phyloP scores from a whole-genome alignment of 495 filamentous ascomycete species.

The Pyrenopolyporus hunteri region DNA sequence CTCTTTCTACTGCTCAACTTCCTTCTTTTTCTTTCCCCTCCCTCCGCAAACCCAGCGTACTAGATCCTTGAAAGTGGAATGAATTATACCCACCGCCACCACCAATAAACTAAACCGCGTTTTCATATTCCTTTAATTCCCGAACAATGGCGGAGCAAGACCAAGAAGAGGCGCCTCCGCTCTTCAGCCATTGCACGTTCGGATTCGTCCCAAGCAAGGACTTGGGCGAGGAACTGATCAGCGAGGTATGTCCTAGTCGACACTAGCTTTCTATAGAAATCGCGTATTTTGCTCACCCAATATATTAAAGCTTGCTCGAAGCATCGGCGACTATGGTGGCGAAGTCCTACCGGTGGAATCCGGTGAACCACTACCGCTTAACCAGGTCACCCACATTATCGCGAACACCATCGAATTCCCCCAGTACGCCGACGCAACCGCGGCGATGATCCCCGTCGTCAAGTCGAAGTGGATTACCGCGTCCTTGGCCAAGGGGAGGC shows the following conservation, averaged over 20 bases:
- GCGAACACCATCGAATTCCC: constrained; percentile 86
- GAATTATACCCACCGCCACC: neutral
- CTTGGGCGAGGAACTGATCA: constrained; percentile 47
- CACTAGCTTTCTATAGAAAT: neutral
- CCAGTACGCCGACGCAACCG: constrained; percentile 71
- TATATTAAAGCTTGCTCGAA: constrained; percentile 51
- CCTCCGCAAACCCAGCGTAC: neutral
- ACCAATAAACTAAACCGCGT: constrained; percentile 2
- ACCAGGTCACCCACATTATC: constrained; percentile 79
- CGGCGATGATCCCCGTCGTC: constrained; percentile 81
- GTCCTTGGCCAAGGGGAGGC: constrained; percentile 68
- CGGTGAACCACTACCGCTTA: constrained; percentile 56
- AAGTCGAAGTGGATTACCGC: constrained; percentile 78
- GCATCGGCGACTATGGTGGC: constrained; percentile 64
- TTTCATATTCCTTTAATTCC: constrained; percentile 14
- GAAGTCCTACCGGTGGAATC: constrained; percentile 52
- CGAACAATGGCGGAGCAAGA: constrained; percentile 55
- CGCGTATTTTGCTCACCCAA: constrained; percentile 51
- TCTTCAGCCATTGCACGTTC: constrained; percentile 51
- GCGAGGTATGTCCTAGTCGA: constrained; percentile 48
- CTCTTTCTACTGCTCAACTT: neutral
- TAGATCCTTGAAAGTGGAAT: constrained; percentile 3
- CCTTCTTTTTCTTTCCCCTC: neutral
- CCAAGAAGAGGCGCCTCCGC: constrained; percentile 25
- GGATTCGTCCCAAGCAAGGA: constrained; percentile 53